These are phyloP conservation scores for Hanseniaspora occidentalis DNA, from an alignment of 805 yeast genomes.

Conservation along the genomic window DNA sequence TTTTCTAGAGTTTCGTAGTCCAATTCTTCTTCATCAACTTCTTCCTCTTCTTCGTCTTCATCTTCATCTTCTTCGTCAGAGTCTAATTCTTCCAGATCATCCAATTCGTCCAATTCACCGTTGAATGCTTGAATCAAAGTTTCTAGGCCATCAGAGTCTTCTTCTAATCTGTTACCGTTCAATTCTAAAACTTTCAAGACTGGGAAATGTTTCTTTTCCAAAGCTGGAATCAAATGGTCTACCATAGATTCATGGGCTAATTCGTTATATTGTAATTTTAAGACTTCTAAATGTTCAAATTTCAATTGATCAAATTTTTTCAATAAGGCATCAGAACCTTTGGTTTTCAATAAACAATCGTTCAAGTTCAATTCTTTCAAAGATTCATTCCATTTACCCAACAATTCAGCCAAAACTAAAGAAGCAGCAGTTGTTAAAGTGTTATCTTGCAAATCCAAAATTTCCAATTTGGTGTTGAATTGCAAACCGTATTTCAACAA, in stretches of 20 bases:
- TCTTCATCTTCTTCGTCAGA: constrained; percentile 44
- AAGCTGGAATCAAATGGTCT: constrained; percentile 33
- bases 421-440: constrained; percentile 72
- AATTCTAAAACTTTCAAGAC: constrained; percentile 59
- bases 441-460: constrained; percentile 86
- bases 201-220: constrained; percentile 44
- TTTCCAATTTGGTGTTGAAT: constrained; percentile 44
- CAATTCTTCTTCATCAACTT: constrained; percentile 35
- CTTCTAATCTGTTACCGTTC: constrained; percentile 88
- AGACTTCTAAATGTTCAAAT: constrained; percentile 33
- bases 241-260: constrained; percentile 55
- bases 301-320: constrained; percentile 34
- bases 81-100: constrained; percentile 79
- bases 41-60: constrained; percentile 28
- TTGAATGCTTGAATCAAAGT: constrained; percentile 50
- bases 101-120: constrained; percentile 86
- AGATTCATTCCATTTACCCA: constrained; percentile 47
- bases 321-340: constrained; percentile 53
- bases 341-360: constrained; percentile 74
- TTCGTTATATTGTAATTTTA: constrained; percentile 84
- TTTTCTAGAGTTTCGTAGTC: constrained; percentile 30
- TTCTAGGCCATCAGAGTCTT: constrained; percentile 64
- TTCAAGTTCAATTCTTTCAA: constrained; percentile 73
- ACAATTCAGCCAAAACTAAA: constrained; percentile 44
- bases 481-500: constrained; percentile 63